Conservation (phyloP, 2,329 filamentous ascomycete species). For the Camillea tinctor region DNA sequence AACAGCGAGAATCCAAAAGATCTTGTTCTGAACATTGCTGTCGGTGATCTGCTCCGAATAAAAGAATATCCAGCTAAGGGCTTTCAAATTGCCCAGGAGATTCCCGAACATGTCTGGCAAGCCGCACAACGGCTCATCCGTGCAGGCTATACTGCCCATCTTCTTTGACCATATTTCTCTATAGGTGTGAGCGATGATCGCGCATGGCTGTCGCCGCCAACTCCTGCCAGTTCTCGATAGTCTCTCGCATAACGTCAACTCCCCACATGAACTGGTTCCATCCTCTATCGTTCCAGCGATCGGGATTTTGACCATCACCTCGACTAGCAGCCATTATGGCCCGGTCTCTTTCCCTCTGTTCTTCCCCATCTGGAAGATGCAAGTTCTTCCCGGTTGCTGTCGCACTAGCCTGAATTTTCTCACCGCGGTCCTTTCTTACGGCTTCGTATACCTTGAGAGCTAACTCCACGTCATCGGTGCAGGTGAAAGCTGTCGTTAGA, state of each 20-base stretch:
- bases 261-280: conserved; percentile 33
- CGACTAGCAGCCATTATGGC: conserved; percentile 11
- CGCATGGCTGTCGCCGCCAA: conserved; percentile 2
- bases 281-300: conserved; percentile 27
- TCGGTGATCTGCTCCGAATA: conserved; percentile 45
- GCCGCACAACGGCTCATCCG: conserved; percentile 40
- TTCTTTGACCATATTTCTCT: conserved; percentile 29
- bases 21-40: conserved; percentile 44
- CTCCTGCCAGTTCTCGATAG: conserved; percentile 21
- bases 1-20: conserved; percentile 41
- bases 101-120: conserved; percentile 41
- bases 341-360: conserved; percentile 19
- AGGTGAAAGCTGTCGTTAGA: conserved; percentile 22
- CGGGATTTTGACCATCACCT: conserved; percentile 17
- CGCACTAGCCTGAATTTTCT: conserved; percentile 20
- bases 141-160: conserved; percentile 38
- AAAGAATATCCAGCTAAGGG: conserved; percentile 42
- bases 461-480: conserved; percentile 18
- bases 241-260: conserved; percentile 32
- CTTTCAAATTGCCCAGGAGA: conserved; percentile 44
- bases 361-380: conserved; percentile 20
- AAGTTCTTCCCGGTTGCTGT: conserved; percentile 9
- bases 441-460: conserved; percentile 22
- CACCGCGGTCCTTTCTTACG: conserved; percentile 19
- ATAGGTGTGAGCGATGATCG: not conserved